Evolutionary conservation across 2,329 filamentous ascomycete species (phyloP), one percentile per base, ranked within the genome.

Genomic region (Lizonia empirigonia): DNA sequence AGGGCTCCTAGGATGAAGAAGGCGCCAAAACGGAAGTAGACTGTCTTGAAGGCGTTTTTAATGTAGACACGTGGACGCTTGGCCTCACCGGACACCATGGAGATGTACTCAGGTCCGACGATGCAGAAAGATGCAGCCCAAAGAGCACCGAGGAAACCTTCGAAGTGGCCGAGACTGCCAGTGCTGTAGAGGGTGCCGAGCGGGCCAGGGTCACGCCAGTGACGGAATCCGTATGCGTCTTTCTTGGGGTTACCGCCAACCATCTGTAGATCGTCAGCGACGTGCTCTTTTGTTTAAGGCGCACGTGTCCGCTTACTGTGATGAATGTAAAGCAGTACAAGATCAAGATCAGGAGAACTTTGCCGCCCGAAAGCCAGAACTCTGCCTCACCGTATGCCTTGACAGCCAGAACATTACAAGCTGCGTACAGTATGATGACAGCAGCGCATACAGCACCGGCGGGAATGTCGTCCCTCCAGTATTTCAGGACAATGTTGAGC

Each of bases 61-160:
- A 79, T 76, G 64, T 76, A 73, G 35, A 65, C 66, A n/a, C 77
- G 72, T 12, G 77, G 77, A 23, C 72, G 70, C 58, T 76, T 76
- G 7, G 77, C 74, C 55, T 80, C 77, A 34, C 75, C 78, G 15
- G 76, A 70, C 12, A 78, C 77, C 69, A 79, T 78, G 29, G 74
- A 73, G 44, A 80, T 75, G 61, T 79, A 80, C 53, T 80, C 77
- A 3, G 77, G 77, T 5, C 77, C 77, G 33, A 76, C 75, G 42
- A 79, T 73, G 35, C 73, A 75, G 71, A 79, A 80, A n/a, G 72
- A 70, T 4, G 78, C 78, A 45, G 67, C 69, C 70, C 59, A 77
- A 33, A 72, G 64, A 27, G 70, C 62, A 19, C 70, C 73, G 10
- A 74, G 65, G 54, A 75, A 74, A 22, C 72, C 72, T 57, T 73